Conservation (phyloP, 371 early-diverging fungal species). For the Circinella umbellata region DNA sequence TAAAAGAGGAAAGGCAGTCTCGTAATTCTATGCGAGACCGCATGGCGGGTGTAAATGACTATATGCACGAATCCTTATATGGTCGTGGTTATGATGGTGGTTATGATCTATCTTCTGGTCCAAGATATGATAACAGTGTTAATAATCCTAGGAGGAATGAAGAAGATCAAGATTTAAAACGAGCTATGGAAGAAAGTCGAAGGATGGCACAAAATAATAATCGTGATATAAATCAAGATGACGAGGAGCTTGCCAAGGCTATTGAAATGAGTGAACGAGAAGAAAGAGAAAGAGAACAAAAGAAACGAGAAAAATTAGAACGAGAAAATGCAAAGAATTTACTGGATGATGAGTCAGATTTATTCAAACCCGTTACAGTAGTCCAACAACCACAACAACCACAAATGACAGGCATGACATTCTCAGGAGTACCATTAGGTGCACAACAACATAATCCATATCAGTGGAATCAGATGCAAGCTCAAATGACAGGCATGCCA, state of each 20-base stretch:
- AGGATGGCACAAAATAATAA: slow-evolving; percentile 41
- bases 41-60: slow-evolving; percentile 52
- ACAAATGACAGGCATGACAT: slow-evolving; percentile 13
- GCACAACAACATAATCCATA: slow-evolving; percentile 30
- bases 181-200: slow-evolving; percentile 81
- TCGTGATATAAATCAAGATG: slow-evolving; percentile 16
- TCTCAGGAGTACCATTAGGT: background rate
- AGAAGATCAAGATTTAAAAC: slow-evolving; percentile 82
- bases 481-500: slow-evolving; percentile 47
- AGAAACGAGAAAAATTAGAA: slow-evolving; percentile 35
- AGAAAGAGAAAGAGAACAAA: slow-evolving; percentile 39
- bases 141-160: slow-evolving; percentile 32
- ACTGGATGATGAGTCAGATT: slow-evolving; percentile 17
- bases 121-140: background rate
- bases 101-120: slow-evolving; percentile 1
- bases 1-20: slow-evolving; percentile 77
- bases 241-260: slow-evolving; percentile 49
- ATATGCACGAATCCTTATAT: slow-evolving; percentile 39
- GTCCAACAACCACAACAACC: slow-evolving; percentile 25
- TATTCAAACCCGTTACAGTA: slow-evolving; percentile 35
- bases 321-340: slow-evolving; percentile 52
- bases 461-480: slow-evolving; percentile 32
- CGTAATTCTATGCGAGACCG: slow-evolving; percentile 68
- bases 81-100: slow-evolving; percentile 42
- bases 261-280: slow-evolving; percentile 50